Base-by-base conservation (phyloP, 2,329 filamentous ascomycete genomes). In the Lecanicillium sp. region DNA sequence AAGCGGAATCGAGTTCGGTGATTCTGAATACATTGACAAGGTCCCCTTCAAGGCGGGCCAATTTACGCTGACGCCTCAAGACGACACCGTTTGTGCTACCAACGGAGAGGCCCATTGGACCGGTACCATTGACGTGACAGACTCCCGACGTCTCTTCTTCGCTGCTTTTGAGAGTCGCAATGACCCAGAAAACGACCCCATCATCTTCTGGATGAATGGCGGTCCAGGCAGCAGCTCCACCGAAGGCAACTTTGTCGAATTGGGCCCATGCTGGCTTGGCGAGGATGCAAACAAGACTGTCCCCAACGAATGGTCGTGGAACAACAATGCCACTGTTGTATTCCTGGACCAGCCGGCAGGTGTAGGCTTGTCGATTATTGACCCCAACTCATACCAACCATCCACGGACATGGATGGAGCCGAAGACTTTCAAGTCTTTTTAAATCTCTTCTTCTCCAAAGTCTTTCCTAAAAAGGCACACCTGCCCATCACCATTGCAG, bases 281-380 rank as follows among this genome's bases (percentile, higher is more conserved):
- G 25, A 36, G 3, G 36, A 20, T 17, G 33, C 34, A 10, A 29
- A 43, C 30, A 20, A 12, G 14, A 42, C 43, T 9, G 20, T 29
- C 4, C 37, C 44, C 4, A 48, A 48, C 18, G 30, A 29, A 14
- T 46, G 34, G 31, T 38, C 44, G 3, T 48, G 46, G 46, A 48
- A 46, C 20, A 44, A 44, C 37, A 52, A 51, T 31, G 44, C 47
- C 2, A 50, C 47, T 12, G 55, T 77, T 43, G 47, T 68, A 17
- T 68, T 65, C 41, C 54, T 68, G 39, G 62, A 65, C 50, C 61
- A 65, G 51, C 74, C 74, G 14, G 73, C 76, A 36, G 76, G 80
- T 52, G 69, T 79, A 13, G 69, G 71, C 14, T 69, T 77, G 43
- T 77, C 73, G 2, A 71, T 68, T 45, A 35, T 43, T 5, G 43